Evolutionary conservation across 2,329 filamentous ascomycete species (phyloP), one percentile per base, ranked within the genome.

Genomic region (Botrytis byssoidea): DNA sequence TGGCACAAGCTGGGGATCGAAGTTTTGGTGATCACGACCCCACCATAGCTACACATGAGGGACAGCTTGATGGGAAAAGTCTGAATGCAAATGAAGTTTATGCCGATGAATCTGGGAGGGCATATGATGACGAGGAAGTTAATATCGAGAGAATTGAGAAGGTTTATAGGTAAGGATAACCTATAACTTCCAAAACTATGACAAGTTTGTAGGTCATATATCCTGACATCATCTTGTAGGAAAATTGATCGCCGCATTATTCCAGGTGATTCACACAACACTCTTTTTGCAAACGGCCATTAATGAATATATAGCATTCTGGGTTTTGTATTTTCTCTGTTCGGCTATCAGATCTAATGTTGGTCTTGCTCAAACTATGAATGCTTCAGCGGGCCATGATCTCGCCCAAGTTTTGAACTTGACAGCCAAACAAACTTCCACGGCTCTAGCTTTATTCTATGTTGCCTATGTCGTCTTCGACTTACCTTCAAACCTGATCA

Each of bases 281-380:
- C n/a, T 22, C n/a, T 51, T 44, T 44, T 44, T 20, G 18, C 35
- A 69, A n/a, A 37, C 40, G 25, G 6, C 22, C 25, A 60, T 18
- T 70, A n/a, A 71, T 35, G 74, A 29, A 51, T 61, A 61, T 22
- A 35, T 75, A 87, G 93, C 94, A 44, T 95, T 97, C 83, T 97
- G 94, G 94, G 82, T 91, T 25, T 87, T 97, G 25, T 97, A 97
- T 84, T 97, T 97, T 81, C 88, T 97, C 76, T 96, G 93, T 86
- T 96, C 94, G 0, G 94, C 93, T 75, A 96, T 97, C 79, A 91
- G 94, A 70, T 96, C 93, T 79, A 97, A 97, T 83, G 93, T 97
- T 77, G 94, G 94, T 75, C 90, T 97, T 77, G 93, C 94, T n/a
- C 93, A 97, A 84, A 97, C 94, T 1, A 97, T 97, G 94, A 97